These are phyloP conservation scores for Acanthamoeba healyi DNA, from an alignment of 208 protist species.

Conservation along the genomic window DNA sequence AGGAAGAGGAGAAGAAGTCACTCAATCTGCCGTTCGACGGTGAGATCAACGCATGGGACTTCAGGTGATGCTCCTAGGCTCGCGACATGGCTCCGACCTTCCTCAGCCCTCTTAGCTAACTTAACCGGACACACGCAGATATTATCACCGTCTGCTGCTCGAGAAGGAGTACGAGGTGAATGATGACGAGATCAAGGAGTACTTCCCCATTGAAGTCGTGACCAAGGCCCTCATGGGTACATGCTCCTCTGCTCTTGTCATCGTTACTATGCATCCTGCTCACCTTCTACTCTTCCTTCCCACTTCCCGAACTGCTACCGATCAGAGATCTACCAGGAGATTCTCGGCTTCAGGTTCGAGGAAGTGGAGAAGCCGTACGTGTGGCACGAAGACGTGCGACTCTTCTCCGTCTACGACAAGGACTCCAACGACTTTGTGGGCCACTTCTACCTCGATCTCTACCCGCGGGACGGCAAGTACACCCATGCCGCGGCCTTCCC, in stretches of 20 bases:
- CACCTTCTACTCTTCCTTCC: not conserved
- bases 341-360: constrained; percentile 79
- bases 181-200: constrained; percentile 82
- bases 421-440: constrained; percentile 76
- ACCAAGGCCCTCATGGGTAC: constrained; percentile 8
- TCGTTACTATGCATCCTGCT: constrained; percentile 76
- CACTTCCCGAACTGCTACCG: constrained; percentile 85
- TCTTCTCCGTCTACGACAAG: constrained; percentile 80
- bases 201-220: constrained; percentile 87
- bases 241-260: constrained; percentile 77
- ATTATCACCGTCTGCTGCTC: constrained; percentile 84
- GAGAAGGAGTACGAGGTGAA: constrained; percentile 82
- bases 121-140: constrained; percentile 20
- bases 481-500: constrained; percentile 85
- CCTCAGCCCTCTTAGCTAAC: constrained; percentile 62
- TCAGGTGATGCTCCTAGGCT: constrained; percentile 78
- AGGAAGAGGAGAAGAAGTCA: constrained; percentile 78
- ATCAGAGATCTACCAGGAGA: constrained; percentile 81
- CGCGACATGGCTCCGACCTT: constrained; percentile 82
- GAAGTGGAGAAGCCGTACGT: constrained; percentile 54
- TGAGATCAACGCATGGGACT: constrained; percentile 82
- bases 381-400: constrained; percentile 85
- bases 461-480: constrained; percentile 87
- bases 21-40: constrained; percentile 71
- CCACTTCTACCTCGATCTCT: constrained; percentile 84